A percentile compares a stretch with the other conserved stretches of the same genome.
These are phyloP conservation scores for Colletotrichum sp. DNA, from an alignment of 2,329 filamentous ascomycete species.

Conservation along the genomic window DNA sequence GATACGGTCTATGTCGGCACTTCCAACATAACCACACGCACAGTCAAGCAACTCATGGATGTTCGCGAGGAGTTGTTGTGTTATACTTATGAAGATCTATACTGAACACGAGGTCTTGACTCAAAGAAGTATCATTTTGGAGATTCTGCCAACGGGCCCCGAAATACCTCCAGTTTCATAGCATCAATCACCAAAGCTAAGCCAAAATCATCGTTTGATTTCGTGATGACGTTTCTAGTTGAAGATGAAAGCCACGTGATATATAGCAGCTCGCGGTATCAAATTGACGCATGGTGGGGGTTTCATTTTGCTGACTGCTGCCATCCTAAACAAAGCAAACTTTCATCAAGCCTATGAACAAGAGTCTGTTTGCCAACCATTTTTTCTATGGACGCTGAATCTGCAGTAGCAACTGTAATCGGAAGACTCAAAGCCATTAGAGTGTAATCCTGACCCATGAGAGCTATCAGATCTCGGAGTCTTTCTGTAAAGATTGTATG, in stretches of 20 bases:
- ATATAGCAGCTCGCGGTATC: not conserved
- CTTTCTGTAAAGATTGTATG: not conserved
- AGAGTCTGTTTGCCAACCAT: not conserved
- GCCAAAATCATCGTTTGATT: fast-evolving
- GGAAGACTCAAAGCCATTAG: fast-evolving
- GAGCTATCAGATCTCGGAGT: not conserved
- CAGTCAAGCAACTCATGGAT: not conserved
- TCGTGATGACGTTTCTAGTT: not conserved
- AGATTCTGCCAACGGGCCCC: not conserved
- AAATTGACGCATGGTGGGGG: fast-evolving
- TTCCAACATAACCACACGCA: not conserved
- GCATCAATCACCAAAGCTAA: not conserved
- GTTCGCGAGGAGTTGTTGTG: not conserved
- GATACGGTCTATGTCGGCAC: not conserved
- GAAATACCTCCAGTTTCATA: not conserved
- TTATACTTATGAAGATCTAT: not conserved
- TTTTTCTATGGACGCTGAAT: fast-evolving
- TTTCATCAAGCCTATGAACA: not conserved
- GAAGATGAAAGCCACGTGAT: fast-evolving
- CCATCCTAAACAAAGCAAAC: not conserved
- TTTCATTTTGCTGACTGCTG: not conserved
- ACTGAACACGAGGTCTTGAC: not conserved
- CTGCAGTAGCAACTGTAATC: fast-evolving
- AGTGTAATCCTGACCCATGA: fast-evolving
- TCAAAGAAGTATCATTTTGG: not conserved